A percentile compares a stretch with the other conserved stretches of the same genome.
Evolutionary conservation across 495 filamentous ascomycete genomes (phyloP).

Genomic region (Penicillium robsamsonii): DNA sequence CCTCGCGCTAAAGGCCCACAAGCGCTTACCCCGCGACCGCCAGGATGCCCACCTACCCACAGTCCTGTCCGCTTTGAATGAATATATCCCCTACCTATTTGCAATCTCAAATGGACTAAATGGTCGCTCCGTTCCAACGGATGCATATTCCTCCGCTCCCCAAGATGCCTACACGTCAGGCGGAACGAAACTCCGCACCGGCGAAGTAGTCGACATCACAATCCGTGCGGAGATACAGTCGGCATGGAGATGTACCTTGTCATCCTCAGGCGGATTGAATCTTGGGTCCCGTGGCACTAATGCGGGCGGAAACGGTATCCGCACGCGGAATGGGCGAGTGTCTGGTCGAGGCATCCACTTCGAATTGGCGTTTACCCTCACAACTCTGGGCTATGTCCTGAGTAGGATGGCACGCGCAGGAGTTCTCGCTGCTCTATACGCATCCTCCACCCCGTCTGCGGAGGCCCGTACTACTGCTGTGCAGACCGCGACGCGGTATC

Average conservation of each 20-base stretch:
- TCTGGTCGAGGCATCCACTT: slow-evolving; percentile 74
- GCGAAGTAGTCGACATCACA: slow-evolving; percentile 64
- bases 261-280: slow-evolving; percentile 37
- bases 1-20: slow-evolving; percentile 75
- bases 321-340: slow-evolving; percentile 45
- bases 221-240: slow-evolving; percentile 57
- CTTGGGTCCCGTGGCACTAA: neutral
- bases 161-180: neutral
- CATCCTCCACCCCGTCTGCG: slow-evolving; percentile 56
- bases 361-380: slow-evolving; percentile 76
- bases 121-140: slow-evolving; percentile 29
- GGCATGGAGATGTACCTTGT: slow-evolving; percentile 82
- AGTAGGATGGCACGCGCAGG: slow-evolving; percentile 62
- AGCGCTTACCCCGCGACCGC: slow-evolving; percentile 63
- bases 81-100: slow-evolving; percentile 78
- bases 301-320: neutral
- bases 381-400: slow-evolving; percentile 71
- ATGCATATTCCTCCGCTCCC: neutral
- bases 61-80: slow-evolving; percentile 63
- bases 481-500: slow-evolving; percentile 68
- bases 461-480: slow-evolving; percentile 68
- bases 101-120: slow-evolving; percentile 68
- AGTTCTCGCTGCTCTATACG: slow-evolving; percentile 54
- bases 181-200: slow-evolving; percentile 14
- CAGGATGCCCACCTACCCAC: slow-evolving; percentile 65